Conservation (phyloP, 345 rosid genomes). For the thale cress (Arabidopsis thaliana) region DNA sequence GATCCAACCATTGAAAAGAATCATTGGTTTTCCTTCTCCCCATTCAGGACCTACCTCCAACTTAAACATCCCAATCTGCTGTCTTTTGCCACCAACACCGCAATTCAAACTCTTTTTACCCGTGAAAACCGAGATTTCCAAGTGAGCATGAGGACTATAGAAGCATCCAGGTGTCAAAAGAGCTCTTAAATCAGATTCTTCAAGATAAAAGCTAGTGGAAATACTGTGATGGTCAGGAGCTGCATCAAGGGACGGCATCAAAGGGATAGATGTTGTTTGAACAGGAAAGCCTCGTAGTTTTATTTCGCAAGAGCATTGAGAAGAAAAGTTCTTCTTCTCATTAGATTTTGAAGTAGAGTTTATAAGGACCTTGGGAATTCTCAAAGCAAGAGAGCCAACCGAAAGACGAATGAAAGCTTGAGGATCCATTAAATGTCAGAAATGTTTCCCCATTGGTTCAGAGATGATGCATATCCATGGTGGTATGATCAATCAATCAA, state of each 20-base stretch:
- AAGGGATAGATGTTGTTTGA: constrained; percentile 73
- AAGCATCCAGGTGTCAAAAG: constrained; percentile 81
- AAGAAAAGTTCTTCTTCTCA: constrained; percentile 54
- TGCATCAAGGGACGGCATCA: constrained; percentile 72
- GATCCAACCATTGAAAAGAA: constrained; percentile 89
- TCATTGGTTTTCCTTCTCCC: constrained; percentile 74
- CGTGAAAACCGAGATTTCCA: constrained; percentile 69
- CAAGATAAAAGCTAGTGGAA: constrained; percentile 87
- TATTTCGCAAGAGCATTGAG: constrained; percentile 80
- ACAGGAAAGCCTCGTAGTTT: constrained; percentile 90
- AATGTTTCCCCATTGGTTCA: constrained; percentile 56
- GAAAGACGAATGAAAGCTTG: constrained; percentile 94
- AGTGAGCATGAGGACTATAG: constrained; percentile 65
- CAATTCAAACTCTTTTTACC: constrained; percentile 75
- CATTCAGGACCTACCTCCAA: constrained; percentile 90
- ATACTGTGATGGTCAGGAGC: constrained; percentile 75
- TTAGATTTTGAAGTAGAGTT: constrained; percentile 48
- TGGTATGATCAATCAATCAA: constrained; percentile 29
- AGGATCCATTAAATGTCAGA: constrained; percentile 83
- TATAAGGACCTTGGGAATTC: constrained; percentile 60
- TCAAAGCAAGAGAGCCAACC: constrained; percentile 78
- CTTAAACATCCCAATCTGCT: constrained; percentile 81
- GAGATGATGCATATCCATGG: constrained; percentile 34
- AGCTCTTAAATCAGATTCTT: constrained; percentile 86
- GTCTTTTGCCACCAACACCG: constrained; percentile 74